These are phyloP conservation scores for Lasiodiplodia hormozganensis DNA, from an alignment of 2,329 filamentous ascomycete species.

Conservation along the genomic window DNA sequence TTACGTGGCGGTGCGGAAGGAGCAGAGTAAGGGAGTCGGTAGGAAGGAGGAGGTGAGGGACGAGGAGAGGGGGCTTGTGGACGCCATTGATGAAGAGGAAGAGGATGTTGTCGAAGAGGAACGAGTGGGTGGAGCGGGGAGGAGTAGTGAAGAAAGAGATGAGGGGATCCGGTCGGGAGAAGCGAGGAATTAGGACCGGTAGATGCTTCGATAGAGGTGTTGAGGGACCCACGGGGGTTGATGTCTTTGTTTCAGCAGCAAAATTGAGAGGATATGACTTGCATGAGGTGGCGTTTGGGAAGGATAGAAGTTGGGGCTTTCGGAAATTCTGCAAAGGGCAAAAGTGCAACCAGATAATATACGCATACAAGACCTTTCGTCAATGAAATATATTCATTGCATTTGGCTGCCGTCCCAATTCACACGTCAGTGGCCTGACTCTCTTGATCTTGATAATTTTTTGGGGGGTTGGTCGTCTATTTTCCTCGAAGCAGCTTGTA, in stretches of 20 bases:
- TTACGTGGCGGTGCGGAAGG: slow-evolving; percentile 66
- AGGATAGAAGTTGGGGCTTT: background rate
- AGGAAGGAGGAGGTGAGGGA: slow-evolving; percentile 34
- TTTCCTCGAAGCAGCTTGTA: too few relatives aligned
- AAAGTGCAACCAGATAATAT: background rate
- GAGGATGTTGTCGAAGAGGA: background rate
- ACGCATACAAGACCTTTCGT: background rate
- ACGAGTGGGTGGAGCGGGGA: background rate
- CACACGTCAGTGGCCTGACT: background rate
- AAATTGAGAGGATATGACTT: background rate
- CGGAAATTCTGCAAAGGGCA: background rate
- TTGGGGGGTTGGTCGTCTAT: too few relatives aligned
- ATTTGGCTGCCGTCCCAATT: background rate
- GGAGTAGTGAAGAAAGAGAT: background rate
- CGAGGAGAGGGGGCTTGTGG: slow-evolving; percentile 42
- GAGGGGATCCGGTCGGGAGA: background rate
- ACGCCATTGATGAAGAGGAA: slow-evolving; percentile 1
- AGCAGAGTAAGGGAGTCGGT: slow-evolving; percentile 39
- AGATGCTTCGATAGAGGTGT: background rate
- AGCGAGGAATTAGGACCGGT: background rate
- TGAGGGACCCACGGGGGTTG: background rate
- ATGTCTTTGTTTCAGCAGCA: background rate
- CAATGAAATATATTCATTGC: background rate
- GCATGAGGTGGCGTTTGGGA: background rate
- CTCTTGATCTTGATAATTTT: background rate